Evolutionary conservation across 192 early-diverging fungal genomes (phyloP).

Genomic region (Pecoramyces ruminantium): DNA sequence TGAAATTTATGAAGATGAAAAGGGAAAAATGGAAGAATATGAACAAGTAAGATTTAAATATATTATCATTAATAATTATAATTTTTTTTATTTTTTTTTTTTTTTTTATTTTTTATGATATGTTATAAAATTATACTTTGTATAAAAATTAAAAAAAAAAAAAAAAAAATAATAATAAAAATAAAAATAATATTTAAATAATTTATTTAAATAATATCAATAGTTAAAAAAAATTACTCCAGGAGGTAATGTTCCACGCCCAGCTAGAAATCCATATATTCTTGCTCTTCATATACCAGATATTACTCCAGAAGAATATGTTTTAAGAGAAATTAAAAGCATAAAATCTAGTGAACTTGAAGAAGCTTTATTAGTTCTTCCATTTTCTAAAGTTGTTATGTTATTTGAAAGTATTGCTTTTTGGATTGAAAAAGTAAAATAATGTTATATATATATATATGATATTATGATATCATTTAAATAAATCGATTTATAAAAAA

Average conservation of each 20-base stretch:
- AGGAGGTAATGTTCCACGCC: constrained; percentile 5
- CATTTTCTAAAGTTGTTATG: constrained; percentile 61
- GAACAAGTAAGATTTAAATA: not conserved
- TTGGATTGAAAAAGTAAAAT: constrained; percentile 59
- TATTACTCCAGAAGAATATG: constrained; percentile 56
- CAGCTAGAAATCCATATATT: constrained; percentile 39
- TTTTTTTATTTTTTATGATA: too few species aligned
- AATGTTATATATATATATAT: too few species aligned
- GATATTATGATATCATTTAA: too few species aligned
- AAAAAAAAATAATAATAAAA: too few species aligned
- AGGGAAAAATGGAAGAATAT: constrained; percentile 11
- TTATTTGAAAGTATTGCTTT: constrained; percentile 59
- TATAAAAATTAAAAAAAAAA: too few species aligned
- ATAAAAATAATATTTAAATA: too few species aligned
- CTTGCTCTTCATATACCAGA: constrained; percentile 38
- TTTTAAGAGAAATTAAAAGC: constrained; percentile 56
- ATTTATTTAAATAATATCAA: too few species aligned
- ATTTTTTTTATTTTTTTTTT: constrained; percentile 2
- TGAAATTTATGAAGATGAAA: constrained; percentile 73
- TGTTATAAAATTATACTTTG: too few species aligned
- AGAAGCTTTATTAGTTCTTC: constrained; percentile 73
- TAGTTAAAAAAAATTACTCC: not conserved
- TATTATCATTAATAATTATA: not conserved
- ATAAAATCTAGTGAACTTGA: constrained; percentile 75
- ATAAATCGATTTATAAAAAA: too few species aligned